Evolutionary conservation across 768 basidiomycete species (phyloP).

Genomic region (Rubroboletus satanas): DNA sequence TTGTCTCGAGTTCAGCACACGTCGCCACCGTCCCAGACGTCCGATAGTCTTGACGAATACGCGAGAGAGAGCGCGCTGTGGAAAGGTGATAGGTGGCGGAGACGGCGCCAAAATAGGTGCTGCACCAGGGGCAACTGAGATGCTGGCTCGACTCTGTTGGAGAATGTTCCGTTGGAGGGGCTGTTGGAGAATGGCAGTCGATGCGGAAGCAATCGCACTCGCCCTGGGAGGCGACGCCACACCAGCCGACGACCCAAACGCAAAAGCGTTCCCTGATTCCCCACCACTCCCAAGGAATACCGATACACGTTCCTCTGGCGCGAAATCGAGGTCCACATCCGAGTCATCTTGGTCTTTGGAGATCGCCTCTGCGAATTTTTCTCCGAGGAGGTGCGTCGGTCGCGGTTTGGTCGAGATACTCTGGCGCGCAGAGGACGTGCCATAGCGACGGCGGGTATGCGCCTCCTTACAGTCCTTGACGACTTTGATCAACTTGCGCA

Average conservation of each 20-base stretch:
- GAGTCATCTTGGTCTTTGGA: conserved; percentile 52
- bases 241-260: conserved; percentile 26
- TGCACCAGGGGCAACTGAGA: conserved; percentile 24
- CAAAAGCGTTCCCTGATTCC: conserved; percentile 47
- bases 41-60: conserved; percentile 81
- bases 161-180: conserved; percentile 52
- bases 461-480: conserved; percentile 76
- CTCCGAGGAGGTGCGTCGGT: conserved; percentile 51
- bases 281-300: conserved; percentile 33
- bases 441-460: conserved; percentile 43
- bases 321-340: conserved; percentile 77
- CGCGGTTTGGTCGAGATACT: conserved; percentile 32
- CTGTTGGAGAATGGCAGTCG: conserved; percentile 62
- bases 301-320: conserved; percentile 44
- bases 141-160: conserved; percentile 40
- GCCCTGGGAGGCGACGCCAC: conserved; percentile 37
- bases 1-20: conserved; percentile 58
- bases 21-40: conserved; percentile 75
- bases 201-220: conserved; percentile 49
- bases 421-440: conserved; percentile 29
- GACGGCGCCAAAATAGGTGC: conserved; percentile 28
- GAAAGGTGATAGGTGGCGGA: conserved; percentile 39
- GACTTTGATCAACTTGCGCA: conserved; percentile 78
- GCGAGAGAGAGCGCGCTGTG: conserved; percentile 65
- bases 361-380: conserved; percentile 60